These are phyloP conservation scores for Skeletonema marinoi DNA, from an alignment of 108 stramenopile genomes.

Conservation along the genomic window DNA sequence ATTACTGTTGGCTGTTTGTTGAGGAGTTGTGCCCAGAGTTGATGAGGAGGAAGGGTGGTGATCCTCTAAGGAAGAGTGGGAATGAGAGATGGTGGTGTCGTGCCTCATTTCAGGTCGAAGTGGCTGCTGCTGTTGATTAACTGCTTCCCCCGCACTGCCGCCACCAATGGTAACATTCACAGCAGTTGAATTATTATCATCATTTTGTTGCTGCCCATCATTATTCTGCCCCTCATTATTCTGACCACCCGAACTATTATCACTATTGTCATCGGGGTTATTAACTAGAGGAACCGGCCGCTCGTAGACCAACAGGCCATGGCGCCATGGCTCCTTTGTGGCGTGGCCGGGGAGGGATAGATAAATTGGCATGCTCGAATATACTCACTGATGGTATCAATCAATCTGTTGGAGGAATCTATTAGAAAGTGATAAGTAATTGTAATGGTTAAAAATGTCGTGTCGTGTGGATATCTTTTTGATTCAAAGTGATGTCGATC, in stretches of 20 bases:
- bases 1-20: background rate
- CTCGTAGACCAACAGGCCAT: conserved; percentile 77
- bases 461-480: too few relatives aligned
- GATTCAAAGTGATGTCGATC: too few relatives aligned
- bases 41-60: conserved; percentile 1
- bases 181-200: too few relatives aligned
- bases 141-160: too few relatives aligned
- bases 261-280: background rate
- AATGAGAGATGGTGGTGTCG: background rate
- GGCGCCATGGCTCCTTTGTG: conserved; percentile 77
- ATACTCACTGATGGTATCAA: too few relatives aligned
- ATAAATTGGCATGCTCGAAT: conserved; percentile 92
- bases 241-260: background rate
- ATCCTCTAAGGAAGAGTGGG: conserved; percentile 12
- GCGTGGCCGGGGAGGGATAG: conserved; percentile 70
- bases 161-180: too few relatives aligned
- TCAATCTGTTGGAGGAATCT: too few relatives aligned
- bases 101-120: background rate
- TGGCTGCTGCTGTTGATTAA: background rate
- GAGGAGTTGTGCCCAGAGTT: conserved; percentile 3
- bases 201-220: background rate
- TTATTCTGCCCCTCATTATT: too few relatives aligned
- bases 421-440: too few relatives aligned
- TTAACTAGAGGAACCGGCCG: conserved; percentile 57
- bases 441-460: too few relatives aligned